Evolutionary conservation across 768 basidiomycete genomes (phyloP), one percentile per base, ranked within the genome.

Genomic region (Galerina sulciceps): DNA sequence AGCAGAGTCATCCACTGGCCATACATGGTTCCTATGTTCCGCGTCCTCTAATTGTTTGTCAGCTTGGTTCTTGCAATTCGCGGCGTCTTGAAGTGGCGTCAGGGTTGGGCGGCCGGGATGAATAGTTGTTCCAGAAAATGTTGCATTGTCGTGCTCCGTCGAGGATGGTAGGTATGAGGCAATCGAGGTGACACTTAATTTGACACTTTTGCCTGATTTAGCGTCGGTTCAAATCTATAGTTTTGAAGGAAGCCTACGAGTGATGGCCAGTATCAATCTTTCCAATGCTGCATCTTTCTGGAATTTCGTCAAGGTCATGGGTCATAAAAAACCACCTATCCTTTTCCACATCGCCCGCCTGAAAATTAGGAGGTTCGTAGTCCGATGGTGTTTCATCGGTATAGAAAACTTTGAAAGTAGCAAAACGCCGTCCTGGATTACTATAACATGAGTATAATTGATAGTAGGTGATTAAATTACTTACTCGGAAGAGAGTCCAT

Each of bases 361-460:
- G 81, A 67, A 94, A 94, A 69, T 88, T 77, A 0, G 90, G 90
- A 5, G 94, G 94, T 68, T 96, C 90, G 65, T 96, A 96, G 50
- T 93, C 87, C 9, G 79, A 75, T 0, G 94, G 94, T 11, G 92
- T 88, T 18, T 85, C 79, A 46, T 91, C 87, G 13, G 88, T 89
- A 70, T 94, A 95, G 69, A 89, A 93, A 10, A 93, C 73, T 69
- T 96, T 95, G 78, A 95, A 92, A 18, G 89, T 91, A n/a, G 93
- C 91, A 66, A 81, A 95, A 35, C 93, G 88, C 46, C 87, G 87
- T 65, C 86, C 92, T 91, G 66, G 49, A 15, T 26, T 20, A 23
- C 3, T 45, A 58, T 13, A 41, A 52, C 45, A 4, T 52, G 35
- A 61, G 18, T 2, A 53, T 18, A 10, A 18, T 40, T 11, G 34